phyloP scores from a whole-genome alignment of 768 basidiomycete genomes.

The Boletus pseudopeckii region DNA sequence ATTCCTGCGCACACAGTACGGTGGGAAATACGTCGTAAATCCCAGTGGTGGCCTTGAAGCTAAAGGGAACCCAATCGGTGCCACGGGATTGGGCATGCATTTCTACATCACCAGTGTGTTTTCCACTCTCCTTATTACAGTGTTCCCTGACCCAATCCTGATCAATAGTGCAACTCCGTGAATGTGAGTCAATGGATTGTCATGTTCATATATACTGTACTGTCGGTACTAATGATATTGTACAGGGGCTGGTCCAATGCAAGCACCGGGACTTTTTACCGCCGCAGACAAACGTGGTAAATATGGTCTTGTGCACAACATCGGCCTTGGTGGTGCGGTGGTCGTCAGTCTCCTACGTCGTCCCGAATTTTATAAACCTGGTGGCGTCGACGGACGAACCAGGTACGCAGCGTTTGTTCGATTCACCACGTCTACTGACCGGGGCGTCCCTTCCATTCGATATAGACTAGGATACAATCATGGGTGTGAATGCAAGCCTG shows the following conservation, averaged over 20 bases:
- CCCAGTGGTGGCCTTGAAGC: constrained; percentile 84
- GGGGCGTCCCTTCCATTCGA: neutral
- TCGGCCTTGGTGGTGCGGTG: constrained; percentile 78
- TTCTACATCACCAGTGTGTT: constrained; percentile 76
- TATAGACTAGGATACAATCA: constrained; percentile 78
- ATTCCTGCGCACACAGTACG: constrained; percentile 47
- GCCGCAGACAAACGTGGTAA: constrained; percentile 64
- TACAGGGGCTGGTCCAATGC: constrained; percentile 82
- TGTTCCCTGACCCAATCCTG: neutral
- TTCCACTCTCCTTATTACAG: neutral
- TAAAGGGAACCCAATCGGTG: constrained; percentile 85
- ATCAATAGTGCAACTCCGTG: constrained; percentile 64
- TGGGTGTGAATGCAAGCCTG: constrained; percentile 58
- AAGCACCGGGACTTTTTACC: constrained; percentile 68
- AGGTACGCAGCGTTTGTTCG: constrained; percentile 39
- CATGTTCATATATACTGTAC: neutral
- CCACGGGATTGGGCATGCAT: constrained; percentile 83
- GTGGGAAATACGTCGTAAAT: constrained; percentile 82
- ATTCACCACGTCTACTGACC: neutral
- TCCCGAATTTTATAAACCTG: constrained; percentile 70
- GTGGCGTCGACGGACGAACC: constrained; percentile 63
- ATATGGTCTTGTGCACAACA: constrained; percentile 78
- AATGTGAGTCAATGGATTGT: constrained; percentile 43
- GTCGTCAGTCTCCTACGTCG: constrained; percentile 73
- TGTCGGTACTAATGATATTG: neutral